Evolutionary conservation across 2,329 filamentous ascomycete genomes (phyloP).

Genomic region (Pseudogymnoascus destructans): DNA sequence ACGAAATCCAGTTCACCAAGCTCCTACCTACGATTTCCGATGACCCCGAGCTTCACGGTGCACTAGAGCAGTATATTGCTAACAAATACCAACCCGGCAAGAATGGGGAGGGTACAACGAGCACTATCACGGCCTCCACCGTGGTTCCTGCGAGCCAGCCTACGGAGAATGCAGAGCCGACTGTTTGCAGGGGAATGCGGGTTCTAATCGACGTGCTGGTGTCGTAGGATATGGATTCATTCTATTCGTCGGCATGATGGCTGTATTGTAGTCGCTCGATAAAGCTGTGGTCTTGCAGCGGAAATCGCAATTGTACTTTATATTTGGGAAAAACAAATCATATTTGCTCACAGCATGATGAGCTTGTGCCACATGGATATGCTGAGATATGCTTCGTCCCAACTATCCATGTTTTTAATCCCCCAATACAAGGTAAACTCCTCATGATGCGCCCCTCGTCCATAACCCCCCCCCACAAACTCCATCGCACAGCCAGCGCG

Average conservation of each 20-base stretch:
- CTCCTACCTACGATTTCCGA: background rate
- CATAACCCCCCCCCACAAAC: background rate
- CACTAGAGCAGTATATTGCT: background rate
- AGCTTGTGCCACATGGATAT: background rate
- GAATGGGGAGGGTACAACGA: background rate
- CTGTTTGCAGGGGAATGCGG: background rate
- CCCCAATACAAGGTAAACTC: background rate
- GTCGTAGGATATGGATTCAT: background rate
- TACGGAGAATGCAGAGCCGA: background rate
- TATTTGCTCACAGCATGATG: background rate
- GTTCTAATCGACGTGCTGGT: background rate
- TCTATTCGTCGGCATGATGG: background rate
- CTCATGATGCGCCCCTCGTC: background rate
- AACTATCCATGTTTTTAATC: background rate
- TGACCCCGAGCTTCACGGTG: background rate
- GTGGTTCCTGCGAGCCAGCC: background rate
- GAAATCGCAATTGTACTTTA: background rate
- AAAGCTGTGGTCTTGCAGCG: background rate
- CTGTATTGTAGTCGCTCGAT: background rate
- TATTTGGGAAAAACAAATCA: background rate
- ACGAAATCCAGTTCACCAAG: conserved; percentile 1
- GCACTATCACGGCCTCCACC: background rate
- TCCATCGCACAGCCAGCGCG: background rate
- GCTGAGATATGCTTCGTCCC: background rate
- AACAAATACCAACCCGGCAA: background rate